phyloP scores from a whole-genome alignment of 345 rosid genomes.

The Eucalyptus viminalis region DNA sequence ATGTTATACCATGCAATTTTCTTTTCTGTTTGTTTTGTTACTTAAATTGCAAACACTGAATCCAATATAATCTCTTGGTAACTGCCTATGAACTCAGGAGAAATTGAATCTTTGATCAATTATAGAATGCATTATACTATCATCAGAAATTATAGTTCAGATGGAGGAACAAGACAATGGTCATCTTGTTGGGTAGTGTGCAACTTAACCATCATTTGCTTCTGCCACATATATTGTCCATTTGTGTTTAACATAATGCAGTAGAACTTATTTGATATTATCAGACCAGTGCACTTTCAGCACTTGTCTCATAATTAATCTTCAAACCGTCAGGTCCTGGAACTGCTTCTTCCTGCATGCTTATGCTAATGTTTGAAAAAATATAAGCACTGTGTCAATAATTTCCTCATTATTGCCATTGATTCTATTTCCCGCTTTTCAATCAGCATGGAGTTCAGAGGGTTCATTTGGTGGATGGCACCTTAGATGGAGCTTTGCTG shows the following conservation, averaged over 20 bases:
- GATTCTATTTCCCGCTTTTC: background rate
- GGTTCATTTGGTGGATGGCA: constrained; percentile 94
- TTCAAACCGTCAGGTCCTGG: background rate
- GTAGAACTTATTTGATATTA: background rate
- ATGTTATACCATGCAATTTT: background rate
- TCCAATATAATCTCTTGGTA: background rate
- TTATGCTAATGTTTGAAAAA: background rate
- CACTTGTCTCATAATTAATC: background rate
- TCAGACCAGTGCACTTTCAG: background rate
- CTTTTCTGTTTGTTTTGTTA: background rate
- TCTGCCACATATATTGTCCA: background rate
- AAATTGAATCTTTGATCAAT: background rate
- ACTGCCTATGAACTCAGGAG: background rate
- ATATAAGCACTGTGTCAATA: background rate
- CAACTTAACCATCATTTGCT: background rate
- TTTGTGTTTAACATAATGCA: background rate
- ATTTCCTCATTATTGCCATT: background rate
- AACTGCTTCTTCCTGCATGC: background rate
- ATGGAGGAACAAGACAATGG: background rate
- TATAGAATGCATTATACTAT: background rate
- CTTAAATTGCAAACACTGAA: background rate
- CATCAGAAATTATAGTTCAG: background rate
- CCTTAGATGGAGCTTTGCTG: constrained; percentile 67
- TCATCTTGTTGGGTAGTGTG: background rate
- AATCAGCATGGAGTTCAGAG: constrained; percentile 92